Evolutionary conservation across 1,284 basidiomycete species (phyloP).

Genomic region (Microstroma glucosiphilum): DNA sequence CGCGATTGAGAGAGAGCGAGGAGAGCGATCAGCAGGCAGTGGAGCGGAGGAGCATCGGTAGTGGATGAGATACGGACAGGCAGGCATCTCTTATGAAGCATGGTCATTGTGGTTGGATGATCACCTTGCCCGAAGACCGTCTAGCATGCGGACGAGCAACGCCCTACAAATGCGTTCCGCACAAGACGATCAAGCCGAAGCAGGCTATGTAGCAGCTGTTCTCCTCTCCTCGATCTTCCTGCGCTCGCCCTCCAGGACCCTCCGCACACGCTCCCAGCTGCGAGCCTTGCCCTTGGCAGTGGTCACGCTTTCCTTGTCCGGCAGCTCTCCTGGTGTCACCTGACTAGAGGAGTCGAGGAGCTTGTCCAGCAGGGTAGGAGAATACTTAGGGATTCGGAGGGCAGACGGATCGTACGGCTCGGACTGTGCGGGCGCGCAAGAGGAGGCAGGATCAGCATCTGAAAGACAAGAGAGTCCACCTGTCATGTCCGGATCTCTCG

Average conservation of each 20-base stretch:
- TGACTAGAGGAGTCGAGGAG: not conserved
- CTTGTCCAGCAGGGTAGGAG: constrained; percentile 12
- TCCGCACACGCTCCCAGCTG: constrained; percentile 17
- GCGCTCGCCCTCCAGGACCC: constrained; percentile 33
- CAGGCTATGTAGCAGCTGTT: constrained; percentile 2
- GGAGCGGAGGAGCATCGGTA: not conserved
- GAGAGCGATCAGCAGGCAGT: constrained; percentile 13
- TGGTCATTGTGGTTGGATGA: too few species aligned
- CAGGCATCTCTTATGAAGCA: too few species aligned
- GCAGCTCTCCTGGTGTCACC: constrained; percentile 2
- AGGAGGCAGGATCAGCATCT: not conserved
- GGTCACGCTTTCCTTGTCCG: not conserved
- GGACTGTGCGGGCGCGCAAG: not conserved
- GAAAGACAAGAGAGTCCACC: not conserved
- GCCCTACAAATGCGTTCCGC: too few species aligned
- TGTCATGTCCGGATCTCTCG: not conserved
- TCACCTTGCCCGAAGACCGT: too few species aligned
- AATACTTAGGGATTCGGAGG: constrained; percentile 35
- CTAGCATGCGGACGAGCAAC: too few species aligned
- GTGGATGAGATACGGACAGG: not conserved
- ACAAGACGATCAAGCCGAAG: not conserved
- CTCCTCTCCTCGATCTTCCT: constrained; percentile 21
- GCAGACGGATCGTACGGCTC: constrained; percentile 30
- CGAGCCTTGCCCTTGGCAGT: constrained; percentile 12
- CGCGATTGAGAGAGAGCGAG: constrained; percentile 19